Evolutionary conservation across 2,329 filamentous ascomycete species (phyloP).

Genomic region (Fusarium annulatum): DNA sequence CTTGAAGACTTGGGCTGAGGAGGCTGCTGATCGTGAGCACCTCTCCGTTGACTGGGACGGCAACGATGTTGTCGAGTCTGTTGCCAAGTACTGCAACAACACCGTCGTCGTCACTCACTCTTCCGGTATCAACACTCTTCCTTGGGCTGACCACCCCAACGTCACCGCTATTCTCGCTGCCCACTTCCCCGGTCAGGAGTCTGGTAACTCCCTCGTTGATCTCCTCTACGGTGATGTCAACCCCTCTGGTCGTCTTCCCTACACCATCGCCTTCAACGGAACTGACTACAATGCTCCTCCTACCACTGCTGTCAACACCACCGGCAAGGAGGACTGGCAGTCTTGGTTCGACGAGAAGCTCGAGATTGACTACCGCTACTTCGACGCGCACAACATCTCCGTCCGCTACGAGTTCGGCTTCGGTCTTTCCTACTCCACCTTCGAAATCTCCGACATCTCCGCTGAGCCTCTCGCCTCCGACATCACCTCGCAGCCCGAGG

Average conservation of each 20-base stretch:
- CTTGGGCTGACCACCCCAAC: conserved; percentile 73
- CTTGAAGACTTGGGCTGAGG: conserved; percentile 73
- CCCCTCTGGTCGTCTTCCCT: conserved; percentile 76
- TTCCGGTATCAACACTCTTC: conserved; percentile 74
- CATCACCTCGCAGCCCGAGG: conserved; percentile 46
- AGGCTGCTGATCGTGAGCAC: conserved; percentile 67
- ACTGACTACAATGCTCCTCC: conserved; percentile 58
- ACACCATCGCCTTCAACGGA: conserved; percentile 73
- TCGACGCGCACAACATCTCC: conserved; percentile 68
- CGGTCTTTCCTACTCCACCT: conserved; percentile 75
- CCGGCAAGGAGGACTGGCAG: conserved; percentile 56
- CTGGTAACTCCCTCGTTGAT: conserved; percentile 73
- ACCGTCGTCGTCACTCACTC: conserved; percentile 77
- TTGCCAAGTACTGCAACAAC: conserved; percentile 69
- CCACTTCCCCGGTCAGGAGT: conserved; percentile 78
- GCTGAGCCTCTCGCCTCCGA: conserved; percentile 34
- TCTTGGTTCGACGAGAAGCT: conserved; percentile 69
- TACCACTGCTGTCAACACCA: conserved; percentile 52
- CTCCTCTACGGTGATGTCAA: conserved; percentile 75
- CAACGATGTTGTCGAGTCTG: conserved; percentile 70
- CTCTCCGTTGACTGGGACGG: conserved; percentile 67
- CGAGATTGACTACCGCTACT: conserved; percentile 75
- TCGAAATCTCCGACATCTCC: conserved; percentile 58
- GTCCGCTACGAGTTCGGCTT: conserved; percentile 75
- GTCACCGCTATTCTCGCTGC: conserved; percentile 76